A percentile compares a stretch with the other conserved stretches of the same genome.
Evolutionary conservation across 805 yeast genomes (phyloP).

Genomic region (Wickerhamomyces hampshirensis): DNA sequence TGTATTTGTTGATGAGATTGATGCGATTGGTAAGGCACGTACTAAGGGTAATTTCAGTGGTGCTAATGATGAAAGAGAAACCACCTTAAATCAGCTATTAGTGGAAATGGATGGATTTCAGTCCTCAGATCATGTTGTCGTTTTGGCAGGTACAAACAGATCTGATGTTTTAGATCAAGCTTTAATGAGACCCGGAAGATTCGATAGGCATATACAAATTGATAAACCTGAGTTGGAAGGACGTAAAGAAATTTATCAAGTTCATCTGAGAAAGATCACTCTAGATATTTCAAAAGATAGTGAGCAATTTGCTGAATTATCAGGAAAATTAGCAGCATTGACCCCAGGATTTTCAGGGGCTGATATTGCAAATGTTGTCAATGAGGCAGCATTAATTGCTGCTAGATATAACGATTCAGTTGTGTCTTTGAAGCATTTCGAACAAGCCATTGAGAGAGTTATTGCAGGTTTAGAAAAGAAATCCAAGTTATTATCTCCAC

Average conservation of each 20-base stretch:
- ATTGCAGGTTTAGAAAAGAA: constrained; percentile 95
- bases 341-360: constrained; percentile 99
- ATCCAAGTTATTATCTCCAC: constrained; percentile 73
- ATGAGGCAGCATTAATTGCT: constrained; percentile 96
- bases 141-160: constrained; percentile 95
- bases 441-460: constrained; percentile 94
- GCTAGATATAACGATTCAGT: constrained; percentile 74
- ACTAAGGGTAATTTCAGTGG: constrained; percentile 70
- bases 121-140: constrained; percentile 88
- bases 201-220: constrained; percentile 86
- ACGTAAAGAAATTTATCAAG: constrained; percentile 85
- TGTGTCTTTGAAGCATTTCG: constrained; percentile 79
- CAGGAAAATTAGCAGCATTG: constrained; percentile 88
- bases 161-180: constrained; percentile 93
- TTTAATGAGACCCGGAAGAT: constrained; percentile 93
- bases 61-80: constrained; percentile 94
- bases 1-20: constrained; percentile 97
- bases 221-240: constrained; percentile 96
- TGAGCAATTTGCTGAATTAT: constrained; percentile 47
- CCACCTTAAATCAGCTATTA: constrained; percentile 88
- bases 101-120: constrained; percentile 99
- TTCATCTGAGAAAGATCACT: constrained; percentile 73
- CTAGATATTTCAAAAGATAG: constrained; percentile 41
- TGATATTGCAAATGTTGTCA: constrained; percentile 94
- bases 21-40: constrained; percentile 96